Conservation (phyloP, 176 grass and related monocot species). For the Sorghum bicolor region Sorghum_bicolor_NCBIv3 NC_012877.2:6696001-6696500, state of each 20-base stretch:
- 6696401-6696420: too few relatives aligned
- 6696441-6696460: too few relatives aligned
- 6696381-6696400: too few relatives aligned
- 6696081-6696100: not conserved
- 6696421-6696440: too few relatives aligned
- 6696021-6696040: not conserved
- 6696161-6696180: slow-evolving; percentile 29
- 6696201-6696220: not conserved
- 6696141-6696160: not conserved
- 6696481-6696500: too few relatives aligned
- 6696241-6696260: not conserved
- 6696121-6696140: not conserved
- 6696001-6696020: not conserved
- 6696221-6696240: not conserved
- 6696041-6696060: not conserved
- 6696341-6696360: too few relatives aligned
- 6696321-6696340: too few relatives aligned
- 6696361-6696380: too few relatives aligned
- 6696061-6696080: slow-evolving; percentile 35
- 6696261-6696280: not conserved
- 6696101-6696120: slow-evolving; percentile 1
- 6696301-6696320: slow-evolving; percentile 25
- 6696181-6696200: not conserved
- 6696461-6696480: too few relatives aligned
- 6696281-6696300: not conserved